Evolutionary conservation across 2,329 filamentous ascomycete genomes (phyloP).

Genomic region (Periconia macrospinosa): DNA sequence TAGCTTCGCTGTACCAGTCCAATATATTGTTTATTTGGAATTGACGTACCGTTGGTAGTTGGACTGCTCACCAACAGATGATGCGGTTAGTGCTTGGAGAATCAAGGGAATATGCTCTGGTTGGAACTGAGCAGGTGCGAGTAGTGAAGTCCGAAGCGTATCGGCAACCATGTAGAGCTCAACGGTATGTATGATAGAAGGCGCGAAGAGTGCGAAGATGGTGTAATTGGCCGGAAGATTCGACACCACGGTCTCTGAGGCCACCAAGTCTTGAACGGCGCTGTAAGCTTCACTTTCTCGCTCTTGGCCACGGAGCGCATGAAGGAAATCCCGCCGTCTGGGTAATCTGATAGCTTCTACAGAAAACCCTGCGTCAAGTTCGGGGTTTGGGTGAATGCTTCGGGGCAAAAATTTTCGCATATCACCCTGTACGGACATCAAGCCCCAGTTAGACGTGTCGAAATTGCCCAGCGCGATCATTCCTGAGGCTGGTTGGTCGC

Average conservation of each 20-base stretch:
- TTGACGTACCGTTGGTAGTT: slow-evolving; percentile 69
- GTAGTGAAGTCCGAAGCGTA: slow-evolving; percentile 58
- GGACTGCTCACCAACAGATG: slow-evolving; percentile 59
- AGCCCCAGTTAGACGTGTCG: slow-evolving; percentile 23
- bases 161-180: slow-evolving; percentile 66
- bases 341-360: slow-evolving; percentile 47
- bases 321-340: slow-evolving; percentile 63
- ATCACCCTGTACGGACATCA: slow-evolving; percentile 23
- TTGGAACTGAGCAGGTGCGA: slow-evolving; percentile 57
- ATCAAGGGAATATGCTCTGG: slow-evolving; percentile 56
- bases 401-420: slow-evolving; percentile 23
- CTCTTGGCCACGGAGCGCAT: slow-evolving; percentile 31
- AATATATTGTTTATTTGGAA: not conserved
- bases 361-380: not conserved
- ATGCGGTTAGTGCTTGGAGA: slow-evolving; percentile 70
- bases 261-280: slow-evolving; percentile 54
- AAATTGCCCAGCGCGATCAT: slow-evolving; percentile 9
- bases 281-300: slow-evolving; percentile 31
- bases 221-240: slow-evolving; percentile 51
- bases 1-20: not conserved
- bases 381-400: slow-evolving; percentile 5
- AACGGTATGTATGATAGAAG: slow-evolving; percentile 71
- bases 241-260: slow-evolving; percentile 51
- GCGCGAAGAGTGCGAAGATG: slow-evolving; percentile 64
- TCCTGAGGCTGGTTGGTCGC: slow-evolving; percentile 11